phyloP scores from a whole-genome alignment of 2,329 filamentous ascomycete species.

The Talaromyces sp. region DNA sequence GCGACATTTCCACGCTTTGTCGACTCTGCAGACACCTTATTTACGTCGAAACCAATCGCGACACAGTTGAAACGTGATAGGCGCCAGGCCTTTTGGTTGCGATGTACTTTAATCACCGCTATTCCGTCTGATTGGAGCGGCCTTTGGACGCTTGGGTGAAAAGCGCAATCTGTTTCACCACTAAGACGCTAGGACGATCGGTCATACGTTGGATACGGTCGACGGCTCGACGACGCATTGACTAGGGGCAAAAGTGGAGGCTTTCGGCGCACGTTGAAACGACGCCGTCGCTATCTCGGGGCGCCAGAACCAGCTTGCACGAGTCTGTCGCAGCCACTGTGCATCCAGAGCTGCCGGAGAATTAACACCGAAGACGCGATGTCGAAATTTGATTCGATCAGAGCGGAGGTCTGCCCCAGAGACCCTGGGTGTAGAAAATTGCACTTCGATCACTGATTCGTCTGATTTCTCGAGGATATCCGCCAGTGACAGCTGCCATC shows the following conservation, averaged over 20 bases:
- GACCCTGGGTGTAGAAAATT: background rate
- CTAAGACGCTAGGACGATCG: background rate
- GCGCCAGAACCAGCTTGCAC: background rate
- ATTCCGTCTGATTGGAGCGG: background rate
- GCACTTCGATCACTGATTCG: background rate
- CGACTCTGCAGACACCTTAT: background rate
- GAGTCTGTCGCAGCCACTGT: constrained; percentile 1
- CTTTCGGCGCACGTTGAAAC: constrained; percentile 8
- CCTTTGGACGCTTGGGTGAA: background rate
- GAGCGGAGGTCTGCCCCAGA: background rate
- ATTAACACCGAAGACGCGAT: background rate
- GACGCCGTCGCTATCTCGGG: background rate
- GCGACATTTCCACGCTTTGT: background rate
- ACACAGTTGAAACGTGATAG: background rate
- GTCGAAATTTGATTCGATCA: constrained; percentile 4
- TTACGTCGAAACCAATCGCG: background rate
- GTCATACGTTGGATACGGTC: background rate
- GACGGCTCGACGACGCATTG: background rate
- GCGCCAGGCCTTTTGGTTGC: background rate
- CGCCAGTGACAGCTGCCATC: background rate
- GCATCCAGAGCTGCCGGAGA: background rate
- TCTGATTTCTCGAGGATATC: background rate
- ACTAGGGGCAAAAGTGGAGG: background rate
- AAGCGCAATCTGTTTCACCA: background rate
- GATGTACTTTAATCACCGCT: background rate